Conservation (phyloP, 257 asterid species). For the Nicotiana otophora region DNA sequence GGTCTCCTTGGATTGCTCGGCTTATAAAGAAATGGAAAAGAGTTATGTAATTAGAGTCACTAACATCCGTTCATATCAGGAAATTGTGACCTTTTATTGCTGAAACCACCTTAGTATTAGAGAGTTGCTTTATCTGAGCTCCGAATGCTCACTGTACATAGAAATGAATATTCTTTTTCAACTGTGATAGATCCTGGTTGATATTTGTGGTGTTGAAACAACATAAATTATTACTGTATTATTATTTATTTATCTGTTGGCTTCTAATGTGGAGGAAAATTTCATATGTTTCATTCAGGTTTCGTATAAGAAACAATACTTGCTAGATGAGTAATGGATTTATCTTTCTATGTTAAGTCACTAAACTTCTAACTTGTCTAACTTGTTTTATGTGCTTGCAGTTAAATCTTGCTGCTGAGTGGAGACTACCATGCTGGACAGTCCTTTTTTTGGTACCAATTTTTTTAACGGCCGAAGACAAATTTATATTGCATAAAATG, state of each 20-base stretch:
- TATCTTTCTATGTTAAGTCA: not conserved
- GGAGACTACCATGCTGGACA: not conserved
- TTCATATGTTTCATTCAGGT: not conserved
- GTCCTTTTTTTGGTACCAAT: not conserved
- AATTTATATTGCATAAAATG: not conserved
- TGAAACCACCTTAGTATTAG: too few species aligned
- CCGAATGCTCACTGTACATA: too few species aligned
- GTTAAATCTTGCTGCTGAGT: slow-evolving; percentile 1
- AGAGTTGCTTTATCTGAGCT: too few species aligned
- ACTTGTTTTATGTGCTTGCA: not conserved
- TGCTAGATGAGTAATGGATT: not conserved
- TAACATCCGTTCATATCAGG: too few species aligned
- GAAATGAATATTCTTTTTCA: too few species aligned
- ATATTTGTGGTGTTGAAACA: too few species aligned
- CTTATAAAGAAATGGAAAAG: too few species aligned
- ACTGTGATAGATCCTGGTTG: too few species aligned
- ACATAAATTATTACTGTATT: too few species aligned
- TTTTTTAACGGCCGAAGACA: not conserved
- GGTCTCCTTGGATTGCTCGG: not conserved
- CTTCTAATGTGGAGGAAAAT: not conserved
- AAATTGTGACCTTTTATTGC: too few species aligned
- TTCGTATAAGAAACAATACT: not conserved
- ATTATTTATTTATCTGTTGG: too few species aligned
- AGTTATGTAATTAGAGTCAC: too few species aligned
- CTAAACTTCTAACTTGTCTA: not conserved